These are phyloP conservation scores for Sclerotinia minor DNA, from an alignment of 2,329 filamentous ascomycete species.

Conservation along the genomic window DNA sequence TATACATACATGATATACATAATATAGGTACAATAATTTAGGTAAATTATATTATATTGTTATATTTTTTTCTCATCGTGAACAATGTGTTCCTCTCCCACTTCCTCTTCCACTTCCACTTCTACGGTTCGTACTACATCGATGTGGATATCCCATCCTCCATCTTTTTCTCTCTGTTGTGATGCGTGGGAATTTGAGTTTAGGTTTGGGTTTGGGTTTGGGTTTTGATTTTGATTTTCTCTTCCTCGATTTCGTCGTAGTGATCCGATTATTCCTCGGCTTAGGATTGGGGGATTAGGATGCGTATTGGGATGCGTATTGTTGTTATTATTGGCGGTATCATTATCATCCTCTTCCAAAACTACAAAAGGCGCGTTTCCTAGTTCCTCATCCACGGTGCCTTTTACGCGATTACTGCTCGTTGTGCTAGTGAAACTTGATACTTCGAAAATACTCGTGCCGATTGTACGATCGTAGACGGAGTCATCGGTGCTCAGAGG, in stretches of 20 bases:
- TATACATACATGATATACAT: too few species aligned
- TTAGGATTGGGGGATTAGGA: not conserved
- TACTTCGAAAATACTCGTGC: conserved; percentile 7
- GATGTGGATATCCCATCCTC: conserved; percentile 9
- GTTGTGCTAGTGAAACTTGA: not conserved
- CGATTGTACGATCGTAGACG: not conserved
- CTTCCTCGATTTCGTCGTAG: not conserved
- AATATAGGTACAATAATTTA: too few species aligned
- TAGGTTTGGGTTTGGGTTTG: too few species aligned
- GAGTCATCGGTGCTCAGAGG: not conserved
- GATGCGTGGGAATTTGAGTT: not conserved
- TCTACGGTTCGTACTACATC: conserved; percentile 1
- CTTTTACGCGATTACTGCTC: not conserved
- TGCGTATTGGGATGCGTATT: not conserved
- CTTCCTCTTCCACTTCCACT: conserved; percentile 10
- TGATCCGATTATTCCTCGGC: not conserved
- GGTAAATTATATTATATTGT: not conserved
- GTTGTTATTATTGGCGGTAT: too few species aligned
- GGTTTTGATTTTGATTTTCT: not conserved
- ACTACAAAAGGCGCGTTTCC: not conserved
- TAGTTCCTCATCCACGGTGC: not conserved
- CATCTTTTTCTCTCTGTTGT: not conserved
- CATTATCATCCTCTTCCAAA: too few species aligned
- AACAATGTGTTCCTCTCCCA: conserved; percentile 6
- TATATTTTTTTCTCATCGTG: not conserved